A percentile compares a stretch with the other conserved stretches of the same genome.
phyloP scores from a whole-genome alignment of 2,329 filamentous ascomycete genomes.

The Talaromyces rugulosus region DNA sequence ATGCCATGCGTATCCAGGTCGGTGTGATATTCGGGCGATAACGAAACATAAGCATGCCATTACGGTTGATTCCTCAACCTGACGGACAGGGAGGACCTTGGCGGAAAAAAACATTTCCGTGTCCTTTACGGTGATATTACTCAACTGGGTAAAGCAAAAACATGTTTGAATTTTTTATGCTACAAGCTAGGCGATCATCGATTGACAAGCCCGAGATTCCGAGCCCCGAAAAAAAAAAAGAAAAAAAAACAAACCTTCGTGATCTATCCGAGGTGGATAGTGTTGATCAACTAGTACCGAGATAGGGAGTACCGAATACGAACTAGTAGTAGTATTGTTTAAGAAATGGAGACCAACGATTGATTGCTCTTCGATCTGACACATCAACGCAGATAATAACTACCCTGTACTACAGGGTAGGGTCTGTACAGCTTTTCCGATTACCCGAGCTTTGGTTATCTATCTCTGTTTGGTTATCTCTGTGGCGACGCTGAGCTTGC shows the following conservation, averaged over 20 bases:
- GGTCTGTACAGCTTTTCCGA: background rate
- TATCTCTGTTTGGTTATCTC: background rate
- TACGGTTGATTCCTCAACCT: background rate
- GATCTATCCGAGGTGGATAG: background rate
- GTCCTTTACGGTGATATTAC: background rate
- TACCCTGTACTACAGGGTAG: background rate
- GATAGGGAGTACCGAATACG: too few relatives aligned
- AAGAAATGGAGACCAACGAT: background rate
- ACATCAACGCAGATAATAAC: background rate
- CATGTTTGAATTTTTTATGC: background rate
- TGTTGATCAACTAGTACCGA: background rate
- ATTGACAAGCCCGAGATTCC: background rate
- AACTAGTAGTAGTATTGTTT: too few relatives aligned
- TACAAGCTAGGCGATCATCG: background rate
- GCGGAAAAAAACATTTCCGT: background rate
- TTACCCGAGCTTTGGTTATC: background rate
- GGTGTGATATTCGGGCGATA: background rate
- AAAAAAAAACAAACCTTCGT: background rate
- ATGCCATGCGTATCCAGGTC: background rate
- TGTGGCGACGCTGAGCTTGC: background rate
- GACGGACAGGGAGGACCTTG: background rate
- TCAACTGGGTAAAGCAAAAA: background rate
- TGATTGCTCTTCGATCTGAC: background rate
- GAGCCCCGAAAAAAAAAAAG: background rate
- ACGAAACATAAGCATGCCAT: background rate